phyloP scores from a whole-genome alignment of 805 yeast genomes.

The Tetrapisispora namnaoensis region DNA sequence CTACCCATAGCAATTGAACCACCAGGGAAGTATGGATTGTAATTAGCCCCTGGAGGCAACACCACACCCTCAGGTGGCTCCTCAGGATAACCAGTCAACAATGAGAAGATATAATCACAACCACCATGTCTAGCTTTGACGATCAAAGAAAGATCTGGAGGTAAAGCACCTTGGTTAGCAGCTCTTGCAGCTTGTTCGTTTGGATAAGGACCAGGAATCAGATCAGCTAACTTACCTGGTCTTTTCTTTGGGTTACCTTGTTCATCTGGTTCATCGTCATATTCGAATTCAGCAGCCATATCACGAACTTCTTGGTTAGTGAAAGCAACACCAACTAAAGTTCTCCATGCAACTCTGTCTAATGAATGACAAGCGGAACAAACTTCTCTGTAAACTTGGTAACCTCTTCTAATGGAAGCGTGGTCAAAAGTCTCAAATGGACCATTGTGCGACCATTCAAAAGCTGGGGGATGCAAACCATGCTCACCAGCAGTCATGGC shows the following conservation, averaged over 20 bases:
- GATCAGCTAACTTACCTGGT: slow-evolving; percentile 95
- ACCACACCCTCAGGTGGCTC: slow-evolving; percentile 97
- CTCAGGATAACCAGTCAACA: slow-evolving; percentile 97
- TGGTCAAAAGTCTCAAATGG: slow-evolving; percentile 88
- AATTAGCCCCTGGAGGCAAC: slow-evolving; percentile 89
- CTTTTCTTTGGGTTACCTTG: slow-evolving; percentile 97
- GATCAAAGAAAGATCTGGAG: slow-evolving; percentile 94
- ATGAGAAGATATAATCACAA: slow-evolving; percentile 85
- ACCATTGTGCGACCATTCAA: slow-evolving; percentile 90
- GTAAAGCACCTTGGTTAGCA: slow-evolving; percentile 97
- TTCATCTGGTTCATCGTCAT: slow-evolving; percentile 97
- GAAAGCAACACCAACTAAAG: slow-evolving; percentile 93
- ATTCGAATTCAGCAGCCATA: slow-evolving; percentile 93
- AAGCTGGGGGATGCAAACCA: slow-evolving; percentile 92
- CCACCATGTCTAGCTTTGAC: slow-evolving; percentile 99
- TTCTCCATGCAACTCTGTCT: slow-evolving; percentile 97
- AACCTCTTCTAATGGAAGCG: slow-evolving; percentile 95
- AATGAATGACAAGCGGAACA: slow-evolving; percentile 98
- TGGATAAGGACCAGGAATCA: slow-evolving; percentile 89
- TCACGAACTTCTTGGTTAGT: slow-evolving; percentile 81
- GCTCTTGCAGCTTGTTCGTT: slow-evolving; percentile 99
- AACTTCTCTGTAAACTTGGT: slow-evolving; percentile 96
- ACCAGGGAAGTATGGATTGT: slow-evolving; percentile 99
- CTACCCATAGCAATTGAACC: slow-evolving; percentile 99
- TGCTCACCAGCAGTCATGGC: slow-evolving; percentile 99